Evolutionary conservation across 2,329 filamentous ascomycete genomes (phyloP), one percentile per base, ranked within the genome.

Genomic region (Diaporthe helianthi): DNA sequence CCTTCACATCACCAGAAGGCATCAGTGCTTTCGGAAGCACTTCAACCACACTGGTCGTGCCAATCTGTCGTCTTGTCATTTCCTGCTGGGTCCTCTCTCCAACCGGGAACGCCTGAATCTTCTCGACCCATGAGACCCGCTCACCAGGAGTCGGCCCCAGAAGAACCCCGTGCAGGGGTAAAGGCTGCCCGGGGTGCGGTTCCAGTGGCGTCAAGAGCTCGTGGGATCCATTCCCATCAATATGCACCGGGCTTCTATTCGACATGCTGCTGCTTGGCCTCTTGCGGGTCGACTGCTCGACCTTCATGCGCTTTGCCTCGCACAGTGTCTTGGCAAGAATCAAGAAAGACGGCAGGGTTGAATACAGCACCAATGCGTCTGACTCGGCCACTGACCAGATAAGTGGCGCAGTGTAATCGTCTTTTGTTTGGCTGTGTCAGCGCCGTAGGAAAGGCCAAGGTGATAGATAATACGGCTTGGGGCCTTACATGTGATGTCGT

Each of bases 361-460:
- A 60, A 52, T 49, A 67, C 19, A 67, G 46, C 44, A 67, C 41
- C 6, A 67, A 7, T 19, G 65, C 65, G 44, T 67, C 65, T 2
- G 53, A 41, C 44, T 67, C 65, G 4, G 65, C 65, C 13, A 51
- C 65, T 29, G 65, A 67, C 65, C 65, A 67, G 4, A 67, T 6
- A 29, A 67, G 44, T 7, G 49, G 41, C 12, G 29, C 17, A 3
- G 53, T 15, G n/a, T 67, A 67, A 19, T 67, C 65, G 60, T 67
- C 65, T 67, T 17, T 2, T 51, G 4, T 26, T 26, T 10, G 41
- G 22, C n/a, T 12, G 29, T 46, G 29, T 46, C 13, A 60, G 60
- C 15, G 17, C 53, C 6, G 2, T 3, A 19, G 10, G 15, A 19
- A 33, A 19, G 8, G 36, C 19, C 58, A 33, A 33, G n/a, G n/a